These are phyloP conservation scores for Pachyrhizus erosus DNA, from an alignment of 306 rosid species.

Conservation along the genomic window DNA sequence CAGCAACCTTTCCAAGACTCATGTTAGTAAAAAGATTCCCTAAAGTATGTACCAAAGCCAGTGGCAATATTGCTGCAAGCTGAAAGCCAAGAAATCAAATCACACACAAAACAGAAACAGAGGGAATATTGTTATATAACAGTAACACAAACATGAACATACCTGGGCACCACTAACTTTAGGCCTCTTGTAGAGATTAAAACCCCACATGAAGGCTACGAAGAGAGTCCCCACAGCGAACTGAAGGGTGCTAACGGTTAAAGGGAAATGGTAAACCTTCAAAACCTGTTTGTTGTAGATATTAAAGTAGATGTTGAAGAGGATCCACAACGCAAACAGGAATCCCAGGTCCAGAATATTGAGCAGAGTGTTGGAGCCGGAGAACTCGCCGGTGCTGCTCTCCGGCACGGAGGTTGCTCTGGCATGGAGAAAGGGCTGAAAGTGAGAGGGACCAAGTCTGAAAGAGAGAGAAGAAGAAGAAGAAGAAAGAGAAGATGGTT, in stretches of 20 bases:
- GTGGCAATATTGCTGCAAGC: slow-evolving; percentile 82
- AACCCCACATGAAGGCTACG: slow-evolving; percentile 80
- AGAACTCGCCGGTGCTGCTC: slow-evolving; percentile 44
- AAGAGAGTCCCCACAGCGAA: slow-evolving; percentile 75
- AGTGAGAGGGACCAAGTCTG: slow-evolving; percentile 49
- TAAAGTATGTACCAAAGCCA: slow-evolving; percentile 83
- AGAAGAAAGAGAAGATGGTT: slow-evolving; percentile 49
- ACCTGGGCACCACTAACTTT: slow-evolving; percentile 78
- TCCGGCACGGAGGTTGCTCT: slow-evolving; percentile 71
- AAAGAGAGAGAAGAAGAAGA: slow-evolving; percentile 46
- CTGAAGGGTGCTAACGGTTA: slow-evolving; percentile 72
- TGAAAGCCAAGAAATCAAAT: slow-evolving; percentile 51
- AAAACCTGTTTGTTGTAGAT: slow-evolving; percentile 97
- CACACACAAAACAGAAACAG: slow-evolving; percentile 40
- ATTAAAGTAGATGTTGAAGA: slow-evolving; percentile 91
- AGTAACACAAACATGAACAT: not conserved
- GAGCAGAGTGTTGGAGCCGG: slow-evolving; percentile 7
- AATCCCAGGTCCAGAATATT: slow-evolving; percentile 72
- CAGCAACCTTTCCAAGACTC: slow-evolving; percentile 98
- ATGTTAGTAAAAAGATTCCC: slow-evolving; percentile 92
- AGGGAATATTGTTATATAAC: not conserved
- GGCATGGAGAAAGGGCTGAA: slow-evolving; percentile 43
- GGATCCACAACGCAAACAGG: slow-evolving; percentile 79
- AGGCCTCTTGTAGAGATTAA: slow-evolving; percentile 81
- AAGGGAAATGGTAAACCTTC: slow-evolving; percentile 76